Conservation (phyloP, 352 stramenopile species). For the Pseudoperonospora humuli region DNA sequence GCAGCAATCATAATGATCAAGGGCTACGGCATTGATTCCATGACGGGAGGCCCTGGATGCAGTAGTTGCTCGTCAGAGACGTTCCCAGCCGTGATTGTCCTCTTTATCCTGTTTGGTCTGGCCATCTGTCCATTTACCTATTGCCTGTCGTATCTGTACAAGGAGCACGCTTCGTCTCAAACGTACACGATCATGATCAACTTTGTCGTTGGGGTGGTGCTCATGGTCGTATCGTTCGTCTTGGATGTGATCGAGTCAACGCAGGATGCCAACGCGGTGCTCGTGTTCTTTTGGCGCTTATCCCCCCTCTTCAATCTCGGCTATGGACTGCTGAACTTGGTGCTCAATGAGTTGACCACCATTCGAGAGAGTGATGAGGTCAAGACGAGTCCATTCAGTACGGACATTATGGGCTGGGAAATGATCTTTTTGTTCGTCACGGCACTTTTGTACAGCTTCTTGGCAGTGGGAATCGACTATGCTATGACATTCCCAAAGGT, state of each 20-base stretch:
- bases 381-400: slow-evolving; percentile 45
- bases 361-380: slow-evolving; percentile 23
- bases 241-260: slow-evolving; percentile 44
- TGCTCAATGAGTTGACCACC: slow-evolving; percentile 31
- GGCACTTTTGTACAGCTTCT: slow-evolving; percentile 20
- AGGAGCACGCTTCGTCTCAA: slow-evolving; percentile 56
- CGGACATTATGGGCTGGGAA: slow-evolving; percentile 52
- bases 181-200: slow-evolving; percentile 69
- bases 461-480: slow-evolving; percentile 38
- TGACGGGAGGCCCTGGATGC: slow-evolving; percentile 41
- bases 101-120: slow-evolving; percentile 54
- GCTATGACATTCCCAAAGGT: slow-evolving; percentile 27
- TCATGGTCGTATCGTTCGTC: slow-evolving; percentile 55
- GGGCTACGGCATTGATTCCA: slow-evolving; percentile 33
- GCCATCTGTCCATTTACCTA: slow-evolving; percentile 64
- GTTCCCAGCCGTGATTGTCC: slow-evolving; percentile 40
- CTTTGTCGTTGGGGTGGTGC: slow-evolving; percentile 49
- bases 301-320: slow-evolving; percentile 61
- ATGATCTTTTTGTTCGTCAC: slow-evolving; percentile 44
- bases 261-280: slow-evolving; percentile 31
- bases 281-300: slow-evolving; percentile 67
- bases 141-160: slow-evolving; percentile 57
- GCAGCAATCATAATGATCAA: slow-evolving; percentile 42
- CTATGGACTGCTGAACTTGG: slow-evolving; percentile 34
- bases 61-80: slow-evolving; percentile 36